Conservation (phyloP, 805 yeast species). For the Nakazawaea sp. region DNA sequence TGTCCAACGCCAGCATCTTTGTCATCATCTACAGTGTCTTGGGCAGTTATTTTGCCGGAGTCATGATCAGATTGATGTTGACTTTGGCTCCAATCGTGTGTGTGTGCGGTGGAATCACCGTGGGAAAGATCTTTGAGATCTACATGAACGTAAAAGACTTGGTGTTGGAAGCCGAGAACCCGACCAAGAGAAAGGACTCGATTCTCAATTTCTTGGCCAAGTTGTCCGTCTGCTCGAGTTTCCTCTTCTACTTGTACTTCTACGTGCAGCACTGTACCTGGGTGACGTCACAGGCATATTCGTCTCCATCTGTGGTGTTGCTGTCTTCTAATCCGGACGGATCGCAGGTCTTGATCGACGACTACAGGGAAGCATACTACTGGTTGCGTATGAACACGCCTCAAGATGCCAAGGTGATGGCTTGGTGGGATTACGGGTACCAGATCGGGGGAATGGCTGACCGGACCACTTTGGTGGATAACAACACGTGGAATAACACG, state of each 20-base stretch:
- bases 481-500: conserved; percentile 99
- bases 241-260: conserved; percentile 64
- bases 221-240: conserved; percentile 55
- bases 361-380: conserved; percentile 96
- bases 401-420: conserved; percentile 92
- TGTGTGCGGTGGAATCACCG: conserved; percentile 84
- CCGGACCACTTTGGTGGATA: conserved; percentile 95
- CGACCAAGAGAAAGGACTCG: conserved; percentile 15
- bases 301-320: conserved; percentile 95
- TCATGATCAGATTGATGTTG: conserved; percentile 96
- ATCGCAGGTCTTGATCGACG: conserved; percentile 78
- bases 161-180: conserved; percentile 5
- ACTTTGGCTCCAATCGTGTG: conserved; percentile 95
- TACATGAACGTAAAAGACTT: conserved; percentile 54
- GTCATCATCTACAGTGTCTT: conserved; percentile 88
- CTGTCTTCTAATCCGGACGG: conserved; percentile 86
- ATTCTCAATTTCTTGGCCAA: conserved; percentile 43
- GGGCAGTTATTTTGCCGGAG: conserved; percentile 97
- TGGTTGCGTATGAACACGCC: conserved; percentile 98
- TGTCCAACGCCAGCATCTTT: conserved; percentile 88
- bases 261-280: conserved; percentile 95
- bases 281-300: conserved; percentile 94
- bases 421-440: conserved; percentile 99
- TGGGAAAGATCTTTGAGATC: conserved; percentile 77
- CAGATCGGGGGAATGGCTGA: conserved; percentile 99